These are phyloP conservation scores for Camelina sativa DNA, from an alignment of 345 rosid genomes.

Conservation along the genomic window DNA sequence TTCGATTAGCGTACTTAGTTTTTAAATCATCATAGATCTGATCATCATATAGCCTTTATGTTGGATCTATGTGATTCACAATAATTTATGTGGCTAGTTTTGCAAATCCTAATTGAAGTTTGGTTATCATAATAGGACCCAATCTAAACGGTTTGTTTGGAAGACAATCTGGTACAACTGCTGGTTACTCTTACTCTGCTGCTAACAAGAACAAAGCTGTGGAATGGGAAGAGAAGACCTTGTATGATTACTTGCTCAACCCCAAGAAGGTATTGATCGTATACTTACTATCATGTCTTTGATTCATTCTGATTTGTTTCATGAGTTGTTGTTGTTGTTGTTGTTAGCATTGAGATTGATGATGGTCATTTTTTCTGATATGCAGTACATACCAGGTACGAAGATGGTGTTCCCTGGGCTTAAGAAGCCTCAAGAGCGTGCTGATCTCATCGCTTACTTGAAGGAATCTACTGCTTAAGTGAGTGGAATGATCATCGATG, in stretches of 20 bases:
- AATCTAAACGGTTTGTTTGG: slow-evolving; percentile 89
- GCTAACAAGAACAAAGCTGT: slow-evolving; percentile 94
- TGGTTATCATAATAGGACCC: slow-evolving; percentile 56
- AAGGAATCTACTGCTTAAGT: slow-evolving; percentile 73
- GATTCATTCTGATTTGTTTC: not conserved
- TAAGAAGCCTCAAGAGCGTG: slow-evolving; percentile 92
- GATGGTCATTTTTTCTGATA: not conserved
- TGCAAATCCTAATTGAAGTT: not conserved
- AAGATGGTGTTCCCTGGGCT: slow-evolving; percentile 99
- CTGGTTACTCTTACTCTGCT: slow-evolving; percentile 77
- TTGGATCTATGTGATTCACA: too few relatives aligned
- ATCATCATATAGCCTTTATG: too few relatives aligned
- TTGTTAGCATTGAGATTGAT: slow-evolving; percentile 1
- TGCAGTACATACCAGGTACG: slow-evolving; percentile 97
- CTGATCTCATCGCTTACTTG: slow-evolving; percentile 91
- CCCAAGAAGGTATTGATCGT: slow-evolving; percentile 75
- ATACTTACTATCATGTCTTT: too few relatives aligned
- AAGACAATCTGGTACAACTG: slow-evolving; percentile 73
- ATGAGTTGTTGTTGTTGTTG: too few relatives aligned
- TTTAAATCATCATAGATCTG: slow-evolving; percentile 23
- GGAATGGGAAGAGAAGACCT: slow-evolving; percentile 79
- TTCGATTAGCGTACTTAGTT: not conserved
- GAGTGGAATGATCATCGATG: not conserved
- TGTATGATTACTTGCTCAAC: slow-evolving; percentile 85
- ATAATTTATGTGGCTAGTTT: not conserved